These are phyloP conservation scores for Phytophthora pisi DNA, from an alignment of 352 stramenopile genomes.

Conservation along the genomic window DNA sequence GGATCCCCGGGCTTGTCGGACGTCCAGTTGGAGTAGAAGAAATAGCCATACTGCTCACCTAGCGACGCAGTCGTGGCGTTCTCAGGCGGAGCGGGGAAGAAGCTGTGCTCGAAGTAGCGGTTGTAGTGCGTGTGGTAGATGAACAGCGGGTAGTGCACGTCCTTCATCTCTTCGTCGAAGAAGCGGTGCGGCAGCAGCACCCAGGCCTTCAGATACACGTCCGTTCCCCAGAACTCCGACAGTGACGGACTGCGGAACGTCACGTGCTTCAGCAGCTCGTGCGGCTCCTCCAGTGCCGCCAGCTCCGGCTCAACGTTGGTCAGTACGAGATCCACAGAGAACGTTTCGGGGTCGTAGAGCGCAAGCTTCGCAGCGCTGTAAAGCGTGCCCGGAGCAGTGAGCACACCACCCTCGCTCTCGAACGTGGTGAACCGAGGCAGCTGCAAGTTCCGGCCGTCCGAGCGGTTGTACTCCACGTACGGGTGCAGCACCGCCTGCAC, in stretches of 20 bases:
- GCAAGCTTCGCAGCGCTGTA: conserved; percentile 63
- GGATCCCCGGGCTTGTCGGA: conserved; percentile 34
- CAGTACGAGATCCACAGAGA: conserved; percentile 49
- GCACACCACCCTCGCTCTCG: conserved; percentile 56
- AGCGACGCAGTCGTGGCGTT: conserved; percentile 34
- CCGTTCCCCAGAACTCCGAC: conserved; percentile 72
- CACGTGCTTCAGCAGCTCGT: conserved; percentile 73
- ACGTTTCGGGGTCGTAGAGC: conserved; percentile 36
- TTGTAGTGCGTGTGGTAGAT: conserved; percentile 83
- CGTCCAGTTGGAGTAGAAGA: conserved; percentile 79
- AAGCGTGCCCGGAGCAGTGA: conserved; percentile 63
- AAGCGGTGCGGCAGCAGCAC: conserved; percentile 73
- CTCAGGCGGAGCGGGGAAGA: conserved; percentile 33
- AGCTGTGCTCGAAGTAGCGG: conserved; percentile 67
- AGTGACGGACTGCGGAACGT: conserved; percentile 63
- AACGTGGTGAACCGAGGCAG: conserved; percentile 64
- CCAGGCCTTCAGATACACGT: conserved; percentile 76
- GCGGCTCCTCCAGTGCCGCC: conserved; percentile 40
- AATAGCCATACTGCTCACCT: conserved; percentile 62
- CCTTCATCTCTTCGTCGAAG: conserved; percentile 48
- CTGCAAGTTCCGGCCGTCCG: conserved; percentile 50
- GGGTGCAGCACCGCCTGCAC: conserved; percentile 65
- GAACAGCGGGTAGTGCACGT: conserved; percentile 75
- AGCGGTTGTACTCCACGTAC: conserved; percentile 72
- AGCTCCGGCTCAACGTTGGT: conserved; percentile 51